Evolutionary conservation across 345 rosid species (phyloP).

Genomic region (Brassica juncea): DNA sequence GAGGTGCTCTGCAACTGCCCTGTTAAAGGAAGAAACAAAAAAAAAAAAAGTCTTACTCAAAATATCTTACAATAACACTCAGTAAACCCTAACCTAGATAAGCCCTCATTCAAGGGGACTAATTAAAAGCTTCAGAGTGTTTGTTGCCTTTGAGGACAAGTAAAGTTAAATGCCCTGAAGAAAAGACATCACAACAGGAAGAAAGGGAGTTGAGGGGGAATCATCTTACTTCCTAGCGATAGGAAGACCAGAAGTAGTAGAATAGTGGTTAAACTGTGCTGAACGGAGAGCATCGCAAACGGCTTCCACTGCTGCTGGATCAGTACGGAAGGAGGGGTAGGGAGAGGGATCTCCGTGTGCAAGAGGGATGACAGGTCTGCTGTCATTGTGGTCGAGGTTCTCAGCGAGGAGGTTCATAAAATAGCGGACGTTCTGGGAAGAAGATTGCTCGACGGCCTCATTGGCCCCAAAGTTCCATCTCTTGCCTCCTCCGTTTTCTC

Average conservation of each 20-base stretch:
- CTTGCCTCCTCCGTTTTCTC: conserved; percentile 10
- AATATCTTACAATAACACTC: neutral
- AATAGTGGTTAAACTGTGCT: conserved; percentile 46
- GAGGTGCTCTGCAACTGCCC: conserved; percentile 45
- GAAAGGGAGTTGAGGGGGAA: neutral
- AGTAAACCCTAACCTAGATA: neutral
- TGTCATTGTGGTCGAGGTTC: conserved; percentile 41
- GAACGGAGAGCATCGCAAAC: conserved; percentile 48
- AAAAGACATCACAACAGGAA: neutral
- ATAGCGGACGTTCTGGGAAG: conserved; percentile 21
- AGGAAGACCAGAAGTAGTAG: conserved; percentile 46
- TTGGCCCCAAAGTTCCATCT: conserved; percentile 31
- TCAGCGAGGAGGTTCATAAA: conserved; percentile 11
- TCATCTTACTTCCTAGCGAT: conserved; percentile 55
- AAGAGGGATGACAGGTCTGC: conserved; percentile 40
- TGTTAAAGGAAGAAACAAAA: neutral
- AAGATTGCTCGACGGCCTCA: conserved; percentile 18
- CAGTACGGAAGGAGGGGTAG: conserved; percentile 46
- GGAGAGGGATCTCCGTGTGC: conserved; percentile 62
- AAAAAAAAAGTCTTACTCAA: neutral
- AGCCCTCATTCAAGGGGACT: neutral
- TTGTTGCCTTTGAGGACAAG: neutral
- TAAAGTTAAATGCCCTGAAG: neutral
- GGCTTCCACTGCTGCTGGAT: conserved; percentile 51
- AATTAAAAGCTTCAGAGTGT: neutral